Evolutionary conservation across 371 early-diverging fungal species (phyloP), one percentile per base, ranked within the genome.

Genomic region (Mortierella polycephala): DNA sequence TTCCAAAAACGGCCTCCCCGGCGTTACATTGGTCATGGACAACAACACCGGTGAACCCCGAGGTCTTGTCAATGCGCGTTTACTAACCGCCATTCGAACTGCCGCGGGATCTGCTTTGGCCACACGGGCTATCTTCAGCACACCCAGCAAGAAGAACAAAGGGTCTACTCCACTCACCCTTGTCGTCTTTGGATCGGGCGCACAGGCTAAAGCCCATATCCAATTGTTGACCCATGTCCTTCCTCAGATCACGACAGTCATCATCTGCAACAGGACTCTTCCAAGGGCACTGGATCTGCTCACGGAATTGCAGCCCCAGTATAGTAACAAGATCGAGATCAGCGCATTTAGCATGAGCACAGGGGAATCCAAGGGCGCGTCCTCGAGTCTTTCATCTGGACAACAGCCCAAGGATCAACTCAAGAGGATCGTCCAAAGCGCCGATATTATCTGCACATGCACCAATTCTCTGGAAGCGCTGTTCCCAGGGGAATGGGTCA

Each of bases 101-200:
- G 90, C 90, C 13, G 89, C 90, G 45, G 89, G 88, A 8, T 89
- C 88, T 7, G 90, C 86, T 9, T 61, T 90, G 39, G 87, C 89
- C 13, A 88, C 90, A 1, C 79, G 76, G 8, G 67, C 66, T 7
- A 49, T 76, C 20, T 66, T 73, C 16, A 42, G 1, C 18, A 41
- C 62, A 23, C 55, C 47, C 42, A 9, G 14, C 13, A 21, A 42
- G 21, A 5, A n/a, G 2, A 53, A 18, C 23, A 54, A 21, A n/a
- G 49, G 39, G 16, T 8, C 5, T 12, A 14, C 39, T 18, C 51
- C 56, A n/a, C 37, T 73, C 46, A 64, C 72, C 3, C 57, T 90
- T 67, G 81, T 88, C 30, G 81, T 90, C 9, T 85, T 90, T 69
- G 90, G 90, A 47, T 86, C 90, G 1, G 90, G 89, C 14, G 87